Percentiles rank a stretch among this genome's conserved stretches.
These are phyloP conservation scores for Thuja plicata DNA, from an alignment of 83 land plant species.

Conservation along the genomic window DNA sequence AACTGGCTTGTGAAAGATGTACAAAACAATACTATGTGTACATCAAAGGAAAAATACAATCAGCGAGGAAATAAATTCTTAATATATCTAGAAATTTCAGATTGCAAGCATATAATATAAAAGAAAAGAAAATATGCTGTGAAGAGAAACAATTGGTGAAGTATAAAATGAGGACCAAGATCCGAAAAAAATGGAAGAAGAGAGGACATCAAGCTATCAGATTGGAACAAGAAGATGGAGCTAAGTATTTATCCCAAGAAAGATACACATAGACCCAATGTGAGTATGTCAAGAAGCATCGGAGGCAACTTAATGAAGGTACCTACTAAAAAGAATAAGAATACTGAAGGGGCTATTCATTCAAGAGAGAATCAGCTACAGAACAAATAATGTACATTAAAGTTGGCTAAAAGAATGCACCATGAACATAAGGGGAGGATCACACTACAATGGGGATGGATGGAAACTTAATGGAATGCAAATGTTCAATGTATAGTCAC, in stretches of 20 bases:
- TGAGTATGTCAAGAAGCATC: not conserved
- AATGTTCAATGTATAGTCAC: not conserved
- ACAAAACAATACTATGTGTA: not conserved
- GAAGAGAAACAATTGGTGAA: not conserved
- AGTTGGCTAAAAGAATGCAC: not conserved
- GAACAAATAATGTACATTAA: not conserved
- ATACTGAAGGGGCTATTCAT: not conserved
- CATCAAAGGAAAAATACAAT: not conserved
- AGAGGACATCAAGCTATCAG: not conserved
- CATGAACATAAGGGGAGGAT: not conserved
- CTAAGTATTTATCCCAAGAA: not conserved
- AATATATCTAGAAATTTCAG: not conserved
- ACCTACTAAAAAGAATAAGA: not conserved
- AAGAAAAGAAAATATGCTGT: not conserved
- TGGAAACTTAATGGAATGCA: not conserved
- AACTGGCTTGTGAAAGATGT: not conserved
- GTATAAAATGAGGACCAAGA: not conserved
- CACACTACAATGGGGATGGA: not conserved
- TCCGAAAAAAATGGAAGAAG: not conserved
- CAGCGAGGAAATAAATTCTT: not conserved
- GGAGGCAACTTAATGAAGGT: not conserved
- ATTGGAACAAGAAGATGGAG: not conserved
- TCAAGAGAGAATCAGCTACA: not conserved
- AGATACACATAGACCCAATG: not conserved
- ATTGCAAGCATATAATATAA: not conserved